These are phyloP conservation scores for Diaporthe citriasiana DNA, from an alignment of 2,329 filamentous ascomycete genomes.

Conservation along the genomic window DNA sequence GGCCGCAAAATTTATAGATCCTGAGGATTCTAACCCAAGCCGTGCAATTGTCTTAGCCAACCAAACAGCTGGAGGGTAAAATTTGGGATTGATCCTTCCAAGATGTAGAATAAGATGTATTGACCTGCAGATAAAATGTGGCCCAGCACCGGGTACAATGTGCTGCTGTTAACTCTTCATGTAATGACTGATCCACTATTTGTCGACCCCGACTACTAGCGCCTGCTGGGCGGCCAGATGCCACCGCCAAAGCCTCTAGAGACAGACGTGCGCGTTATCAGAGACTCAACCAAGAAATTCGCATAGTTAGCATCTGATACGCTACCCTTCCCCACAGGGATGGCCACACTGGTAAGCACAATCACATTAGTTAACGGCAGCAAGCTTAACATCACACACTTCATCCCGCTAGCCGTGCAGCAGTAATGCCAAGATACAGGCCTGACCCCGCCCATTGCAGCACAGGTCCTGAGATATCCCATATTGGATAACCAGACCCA, in stretches of 20 bases:
- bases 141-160: background rate
- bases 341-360: background rate
- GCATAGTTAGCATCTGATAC: background rate
- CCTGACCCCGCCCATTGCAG: constrained; percentile 49
- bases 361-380: constrained; percentile 25
- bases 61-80: background rate
- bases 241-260: background rate
- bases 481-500: constrained; percentile 55
- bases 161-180: background rate
- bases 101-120: background rate
- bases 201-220: background rate
- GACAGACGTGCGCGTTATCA: background rate
- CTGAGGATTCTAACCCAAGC: too few species aligned
- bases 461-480: constrained; percentile 54
- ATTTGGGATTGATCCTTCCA: background rate
- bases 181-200: background rate
- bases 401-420: constrained; percentile 40
- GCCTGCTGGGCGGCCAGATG: background rate
- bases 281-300: background rate
- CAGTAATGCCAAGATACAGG: background rate
- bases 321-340: background rate
- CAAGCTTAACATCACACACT: constrained; percentile 41
- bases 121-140: background rate
- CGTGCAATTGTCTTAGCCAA: background rate
- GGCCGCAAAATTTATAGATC: too few species aligned